Base-by-base conservation (phyloP, 2,329 filamentous ascomycete genomes). In the Pseudopyrenochaeta lycopersici region DNA sequence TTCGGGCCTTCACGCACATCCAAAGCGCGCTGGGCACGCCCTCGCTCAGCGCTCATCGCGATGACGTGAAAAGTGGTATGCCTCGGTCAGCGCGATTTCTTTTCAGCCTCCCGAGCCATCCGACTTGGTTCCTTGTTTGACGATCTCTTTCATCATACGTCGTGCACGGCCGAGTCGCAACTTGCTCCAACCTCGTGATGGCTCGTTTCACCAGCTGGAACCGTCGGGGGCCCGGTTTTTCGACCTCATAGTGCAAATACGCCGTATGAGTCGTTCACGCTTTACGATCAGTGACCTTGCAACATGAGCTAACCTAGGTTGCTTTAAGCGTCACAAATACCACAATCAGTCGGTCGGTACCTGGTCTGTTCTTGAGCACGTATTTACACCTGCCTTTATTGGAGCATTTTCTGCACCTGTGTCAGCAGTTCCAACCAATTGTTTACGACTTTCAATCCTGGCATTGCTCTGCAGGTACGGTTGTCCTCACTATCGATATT, bases 41-140 rank as follows among this genome's bases (percentile, higher is more conserved):
- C 43, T 35, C 46, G 41, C 49, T 31, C n/a, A 21, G 33, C 11
- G 43, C 32, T 30, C n/a, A 18, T 31, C n/a, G 33, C 15, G 38
- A 44, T 44, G 15, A 50, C 41, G 29, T 42, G 18, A 14, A 21
- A 27, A 31, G 10, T 29, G 23, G 21, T 39, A 15, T 49, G 23
- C 43, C 35, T 53, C 46, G 49, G 48, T n/a, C 41, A 46, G n/a
- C 40, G 14, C 20, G 21, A 7, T 38, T 40, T 42, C 41, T 46
- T 17, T 46, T 39, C 42, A 42, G 33, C 44, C 41, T 49, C 33
- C 56, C 56, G 56, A 47, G 21, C 41, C 35, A 49, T 52, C 56
- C 56, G 56, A 39, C n/a, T 21, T 36, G 30, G 48, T 29, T 33
- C 32, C n/a, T 29, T 12, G 11, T 29, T 23, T 15, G 17, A 5